Percentiles rank a stretch among this genome's conserved stretches.
These are phyloP conservation scores for Claviceps sp. DNA, from an alignment of 2,329 filamentous ascomycete species.

Conservation along the genomic window DNA sequence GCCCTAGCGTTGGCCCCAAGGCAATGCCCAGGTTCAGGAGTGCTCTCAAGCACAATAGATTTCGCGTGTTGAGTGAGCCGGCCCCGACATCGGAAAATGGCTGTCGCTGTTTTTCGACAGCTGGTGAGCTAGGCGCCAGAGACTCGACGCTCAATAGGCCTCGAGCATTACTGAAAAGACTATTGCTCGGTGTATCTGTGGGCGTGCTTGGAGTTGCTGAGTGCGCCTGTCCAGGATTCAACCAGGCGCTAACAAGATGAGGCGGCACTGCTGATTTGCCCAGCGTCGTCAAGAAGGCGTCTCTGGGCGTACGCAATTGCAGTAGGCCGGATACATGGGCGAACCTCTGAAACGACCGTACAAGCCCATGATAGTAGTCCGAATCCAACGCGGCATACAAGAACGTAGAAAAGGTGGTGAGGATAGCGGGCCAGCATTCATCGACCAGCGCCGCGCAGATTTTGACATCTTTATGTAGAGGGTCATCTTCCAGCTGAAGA, in stretches of 20 bases:
- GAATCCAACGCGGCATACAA: slow-evolving; percentile 83
- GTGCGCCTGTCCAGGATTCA: slow-evolving; percentile 34
- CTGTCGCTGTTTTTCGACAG: slow-evolving; percentile 45
- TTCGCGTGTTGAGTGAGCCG: slow-evolving; percentile 65
- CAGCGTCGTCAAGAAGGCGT: slow-evolving; percentile 88
- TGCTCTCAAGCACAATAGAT: slow-evolving; percentile 78
- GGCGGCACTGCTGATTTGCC: slow-evolving; percentile 87
- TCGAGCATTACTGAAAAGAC: slow-evolving; percentile 58
- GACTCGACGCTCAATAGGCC: slow-evolving; percentile 63
- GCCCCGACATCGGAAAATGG: slow-evolving; percentile 40
- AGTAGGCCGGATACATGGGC: slow-evolving; percentile 87
- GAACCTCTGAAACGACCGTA: slow-evolving; percentile 88
- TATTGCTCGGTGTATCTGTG: slow-evolving; percentile 31
- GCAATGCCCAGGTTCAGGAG: slow-evolving; percentile 93
- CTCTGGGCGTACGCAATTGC: slow-evolving; percentile 70
- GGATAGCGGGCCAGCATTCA: slow-evolving; percentile 86
- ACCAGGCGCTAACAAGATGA: slow-evolving; percentile 52
- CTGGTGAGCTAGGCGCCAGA: slow-evolving; percentile 42
- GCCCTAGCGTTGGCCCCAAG: slow-evolving; percentile 71
- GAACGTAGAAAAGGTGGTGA: slow-evolving; percentile 92
- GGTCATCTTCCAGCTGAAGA: slow-evolving; percentile 58
- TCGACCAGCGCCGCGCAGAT: slow-evolving; percentile 74
- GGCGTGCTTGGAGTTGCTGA: slow-evolving; percentile 30
- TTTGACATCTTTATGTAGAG: slow-evolving; percentile 56
- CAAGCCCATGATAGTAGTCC: slow-evolving; percentile 84